phyloP scores from a whole-genome alignment of 345 rosid species.

The Odontarrhena argentea region DNA sequence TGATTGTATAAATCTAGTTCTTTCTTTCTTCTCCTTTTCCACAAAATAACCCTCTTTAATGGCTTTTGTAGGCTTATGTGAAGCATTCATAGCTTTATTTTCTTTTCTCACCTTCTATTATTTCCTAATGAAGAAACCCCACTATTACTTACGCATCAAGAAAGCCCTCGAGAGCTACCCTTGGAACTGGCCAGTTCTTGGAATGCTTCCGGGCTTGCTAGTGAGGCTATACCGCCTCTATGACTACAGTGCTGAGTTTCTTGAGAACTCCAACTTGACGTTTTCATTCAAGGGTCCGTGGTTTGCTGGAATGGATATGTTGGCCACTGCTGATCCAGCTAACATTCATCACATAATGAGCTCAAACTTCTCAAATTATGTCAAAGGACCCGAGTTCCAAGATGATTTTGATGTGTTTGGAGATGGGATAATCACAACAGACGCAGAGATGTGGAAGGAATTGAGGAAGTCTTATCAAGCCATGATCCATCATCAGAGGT shows the following conservation, averaged over 20 bases:
- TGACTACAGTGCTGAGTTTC: conserved; percentile 17
- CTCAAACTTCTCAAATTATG: conserved; percentile 36
- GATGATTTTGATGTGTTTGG: conserved; percentile 29
- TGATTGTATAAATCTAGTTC: too few species aligned
- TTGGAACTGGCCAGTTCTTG: conserved; percentile 7
- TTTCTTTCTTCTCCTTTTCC: too few species aligned
- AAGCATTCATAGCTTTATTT: conserved; percentile 7
- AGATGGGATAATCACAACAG: conserved; percentile 33
- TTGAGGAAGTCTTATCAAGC: conserved; percentile 24
- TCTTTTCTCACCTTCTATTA: conserved; percentile 4
- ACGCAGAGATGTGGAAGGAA: conserved; percentile 33
- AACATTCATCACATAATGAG: conserved; percentile 38
- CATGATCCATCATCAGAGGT: conserved; percentile 5
- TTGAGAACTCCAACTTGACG: conserved; percentile 18
- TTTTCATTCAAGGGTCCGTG: conserved; percentile 31
- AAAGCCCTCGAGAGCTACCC: not conserved
- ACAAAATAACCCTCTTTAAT: not conserved
- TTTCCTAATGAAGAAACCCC: conserved; percentile 9
- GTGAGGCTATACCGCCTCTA: conserved; percentile 16
- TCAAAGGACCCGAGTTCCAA: conserved; percentile 33
- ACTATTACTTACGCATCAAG: not conserved
- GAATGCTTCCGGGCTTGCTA: conserved; percentile 17
- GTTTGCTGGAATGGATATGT: conserved; percentile 20
- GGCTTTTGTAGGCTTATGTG: not conserved
- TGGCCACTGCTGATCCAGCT: conserved; percentile 36